Evolutionary conservation across 768 basidiomycete genomes (phyloP), one percentile per base, ranked within the genome.

Genomic region (Pleurotus giganteus): DNA sequence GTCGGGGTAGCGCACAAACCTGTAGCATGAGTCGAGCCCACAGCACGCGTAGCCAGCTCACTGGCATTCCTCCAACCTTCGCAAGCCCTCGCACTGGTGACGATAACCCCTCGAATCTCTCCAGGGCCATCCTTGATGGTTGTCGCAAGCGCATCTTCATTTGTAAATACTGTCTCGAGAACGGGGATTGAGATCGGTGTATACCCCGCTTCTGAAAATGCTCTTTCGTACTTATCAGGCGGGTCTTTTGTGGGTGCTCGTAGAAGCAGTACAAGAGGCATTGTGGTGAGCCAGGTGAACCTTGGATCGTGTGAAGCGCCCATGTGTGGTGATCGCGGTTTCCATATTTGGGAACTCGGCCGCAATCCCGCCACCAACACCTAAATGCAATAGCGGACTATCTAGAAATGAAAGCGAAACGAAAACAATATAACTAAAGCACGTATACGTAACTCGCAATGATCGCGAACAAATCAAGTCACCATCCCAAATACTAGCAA

Each of bases 71-170:
- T 72, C 83, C 89, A 91, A 0, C 88, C 89, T 45, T 91, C 88
- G 57, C 84, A 85, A 0, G 87, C 83, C 24, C 94, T 74, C 27
- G 81, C 84, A 62, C 91, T 93, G 2, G 93, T 96, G 19, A 94
- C 63, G 44, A 94, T 78, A 4, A 92, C 86, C 4, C 87, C 92
- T 5, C 66, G 68, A 55, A 79, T 70, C 17, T 57, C 60, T 9
- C 37, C 21, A 1, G 80, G 76, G 0, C 79, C 81, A 5, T 55
- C 37, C 1, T 59, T 49, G 15, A 89, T 66, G 47, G 79, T 66
- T 13, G 68, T 58, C 26, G 66, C 63, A 11, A 95, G 75, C 11
- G 55, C 44, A 0, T 73, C 63, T 9, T 79, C 56, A 60, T 89
- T 82, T 17, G 75, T 74, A 41, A 81, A 67, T 5, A 74, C 69